These are phyloP conservation scores for Prunus padus DNA, from an alignment of 306 rosid species.

Conservation along the genomic window DNA sequence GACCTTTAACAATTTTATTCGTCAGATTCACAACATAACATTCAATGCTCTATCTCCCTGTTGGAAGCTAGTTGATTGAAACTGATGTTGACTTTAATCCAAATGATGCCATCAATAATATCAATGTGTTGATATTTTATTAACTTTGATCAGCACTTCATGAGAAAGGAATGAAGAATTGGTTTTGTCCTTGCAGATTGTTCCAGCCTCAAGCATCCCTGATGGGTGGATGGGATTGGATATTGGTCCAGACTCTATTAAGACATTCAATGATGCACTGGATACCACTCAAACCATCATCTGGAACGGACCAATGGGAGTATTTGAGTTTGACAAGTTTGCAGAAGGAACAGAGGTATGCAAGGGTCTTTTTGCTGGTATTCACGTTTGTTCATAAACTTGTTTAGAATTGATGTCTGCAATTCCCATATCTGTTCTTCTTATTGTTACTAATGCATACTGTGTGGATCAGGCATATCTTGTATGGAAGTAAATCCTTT, in stretches of 20 bases:
- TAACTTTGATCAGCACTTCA: conserved; percentile 1
- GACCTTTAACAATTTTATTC: conserved; percentile 20
- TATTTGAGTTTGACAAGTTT: conserved; percentile 94
- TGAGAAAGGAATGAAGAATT: background rate
- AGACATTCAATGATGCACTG: conserved; percentile 77
- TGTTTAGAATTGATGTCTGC: background rate
- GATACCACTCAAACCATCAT: conserved; percentile 89
- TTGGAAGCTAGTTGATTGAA: background rate
- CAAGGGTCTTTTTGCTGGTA: conserved; percentile 1
- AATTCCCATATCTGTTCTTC: background rate
- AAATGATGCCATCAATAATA: background rate
- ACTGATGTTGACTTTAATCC: background rate
- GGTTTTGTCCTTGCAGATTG: conserved; percentile 51
- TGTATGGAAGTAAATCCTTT: background rate
- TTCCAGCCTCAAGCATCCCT: conserved; percentile 89
- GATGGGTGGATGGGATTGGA: conserved; percentile 99
- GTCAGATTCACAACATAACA: background rate
- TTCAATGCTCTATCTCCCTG: background rate
- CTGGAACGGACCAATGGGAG: conserved; percentile 99
- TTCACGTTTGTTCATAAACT: background rate
- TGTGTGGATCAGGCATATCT: background rate
- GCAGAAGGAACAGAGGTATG: conserved; percentile 95
- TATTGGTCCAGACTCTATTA: conserved; percentile 93
- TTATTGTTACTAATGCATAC: background rate
- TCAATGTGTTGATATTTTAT: background rate